Evolutionary conservation across 169 alveolate genomes (phyloP), one percentile per base, ranked within the genome.

Genomic region (Eimeria maxima): DNA sequence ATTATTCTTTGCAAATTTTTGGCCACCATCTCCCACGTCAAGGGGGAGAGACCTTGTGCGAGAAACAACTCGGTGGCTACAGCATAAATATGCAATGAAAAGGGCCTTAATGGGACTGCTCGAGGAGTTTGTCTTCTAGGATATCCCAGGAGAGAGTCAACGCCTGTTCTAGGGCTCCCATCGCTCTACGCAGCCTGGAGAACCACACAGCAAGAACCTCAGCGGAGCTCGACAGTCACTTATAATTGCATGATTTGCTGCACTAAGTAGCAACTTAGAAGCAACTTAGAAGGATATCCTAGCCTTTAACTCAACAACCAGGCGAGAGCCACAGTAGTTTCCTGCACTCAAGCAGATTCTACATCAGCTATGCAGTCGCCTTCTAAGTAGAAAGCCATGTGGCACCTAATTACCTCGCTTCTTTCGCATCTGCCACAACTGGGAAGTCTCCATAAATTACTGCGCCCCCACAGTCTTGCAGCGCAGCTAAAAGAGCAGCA

Each of bases 141-240:
- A 87, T 3, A 7, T 87, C 81, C 93, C 65, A 87, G 20, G 93
- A 38, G 80, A 87, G 50, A 65, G 60, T 27, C 45, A 87, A 11
- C 20, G 93, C 93, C 14, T 87, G 93, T 42, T 87, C 93, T n/a
- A 87, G 93, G 44, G 93, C 93, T 87, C 83, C 93, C 78, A 87
- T n/a, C 83, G 93, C 93, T 44, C 93, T 57, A 63, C 83, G 22
- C 42, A 87, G 81, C 93, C 93, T 87, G 93, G 55, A 86, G 16
- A 29, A 14, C 55, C 91, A 83, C 76, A 83, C 16, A 44, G 24
- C 29, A 22, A 10, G 89, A n/a, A 29, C 18, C 89, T n/a, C 60
- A 29, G 38, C 18, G 20, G 81, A 29, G 11, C 6, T 24, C 81
- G 11, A 13, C 53, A 71, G 11, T 4, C 4, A 33, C 16, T 4